phyloP scores from a whole-genome alignment of 1,284 basidiomycete genomes.

The Trametes hirsuta region DNA sequence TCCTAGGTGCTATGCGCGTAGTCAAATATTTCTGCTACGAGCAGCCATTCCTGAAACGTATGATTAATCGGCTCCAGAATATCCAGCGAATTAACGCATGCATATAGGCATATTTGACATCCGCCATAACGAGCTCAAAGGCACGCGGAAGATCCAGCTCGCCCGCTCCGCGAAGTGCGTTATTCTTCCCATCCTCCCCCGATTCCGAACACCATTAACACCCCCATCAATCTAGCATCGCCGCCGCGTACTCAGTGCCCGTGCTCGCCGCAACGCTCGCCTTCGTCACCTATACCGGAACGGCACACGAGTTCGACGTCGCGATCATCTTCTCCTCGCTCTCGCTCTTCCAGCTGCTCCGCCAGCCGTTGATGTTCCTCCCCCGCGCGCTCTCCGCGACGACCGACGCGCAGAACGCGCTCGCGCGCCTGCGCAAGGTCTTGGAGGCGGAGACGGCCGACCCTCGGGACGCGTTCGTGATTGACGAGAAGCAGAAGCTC shows the following conservation, averaged over 20 bases:
- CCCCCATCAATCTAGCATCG: constrained; percentile 41
- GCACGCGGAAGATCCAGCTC: constrained; percentile 60
- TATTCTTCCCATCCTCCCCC: too few relatives aligned
- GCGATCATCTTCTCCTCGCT: constrained; percentile 74
- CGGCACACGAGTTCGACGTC: constrained; percentile 57
- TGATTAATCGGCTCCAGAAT: constrained; percentile 22
- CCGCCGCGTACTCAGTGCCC: constrained; percentile 58
- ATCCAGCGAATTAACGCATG: neutral
- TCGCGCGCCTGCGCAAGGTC: constrained; percentile 54
- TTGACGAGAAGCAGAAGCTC: constrained; percentile 49
- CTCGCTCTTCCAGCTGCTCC: constrained; percentile 67
- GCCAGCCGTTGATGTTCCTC: constrained; percentile 72
- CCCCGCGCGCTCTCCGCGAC: constrained; percentile 67
- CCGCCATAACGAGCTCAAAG: constrained; percentile 57
- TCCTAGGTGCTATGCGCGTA: constrained; percentile 65
- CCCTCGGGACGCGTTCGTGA: constrained; percentile 41
- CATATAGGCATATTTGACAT: constrained; percentile 54
- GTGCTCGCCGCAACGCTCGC: constrained; percentile 75
- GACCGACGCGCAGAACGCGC: constrained; percentile 66
- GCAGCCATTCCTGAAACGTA: constrained; percentile 63
- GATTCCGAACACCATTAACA: neutral
- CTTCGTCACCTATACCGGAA: constrained; percentile 72
- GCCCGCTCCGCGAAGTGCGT: constrained; percentile 65
- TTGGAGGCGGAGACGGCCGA: constrained; percentile 62
- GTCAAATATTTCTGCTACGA: constrained; percentile 82